A percentile compares a stretch with the other conserved stretches of the same genome.
These are phyloP conservation scores for Nicotiana tomentosiformis DNA, from an alignment of 257 asterid species.

Conservation along the genomic window DNA sequence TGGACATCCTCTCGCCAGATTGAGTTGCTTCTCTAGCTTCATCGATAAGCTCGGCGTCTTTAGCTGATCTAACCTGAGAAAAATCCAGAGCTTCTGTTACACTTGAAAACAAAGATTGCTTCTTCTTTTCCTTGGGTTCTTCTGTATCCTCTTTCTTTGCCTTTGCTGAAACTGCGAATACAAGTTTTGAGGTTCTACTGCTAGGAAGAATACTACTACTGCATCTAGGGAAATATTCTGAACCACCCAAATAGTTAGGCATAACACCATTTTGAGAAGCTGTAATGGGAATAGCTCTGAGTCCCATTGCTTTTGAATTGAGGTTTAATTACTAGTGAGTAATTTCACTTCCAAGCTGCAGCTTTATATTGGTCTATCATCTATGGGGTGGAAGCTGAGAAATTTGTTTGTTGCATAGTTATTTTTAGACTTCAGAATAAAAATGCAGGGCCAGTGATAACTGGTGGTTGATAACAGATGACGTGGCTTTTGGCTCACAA, in stretches of 20 bases:
- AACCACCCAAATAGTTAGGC: slow-evolving; percentile 8
- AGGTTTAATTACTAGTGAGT: background rate
- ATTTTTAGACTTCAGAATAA: background rate
- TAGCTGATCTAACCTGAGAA: slow-evolving; percentile 67
- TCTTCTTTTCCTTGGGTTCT: slow-evolving; percentile 23
- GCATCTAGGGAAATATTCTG: slow-evolving; percentile 9
- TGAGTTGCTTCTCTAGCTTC: slow-evolving; percentile 62
- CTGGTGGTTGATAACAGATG: slow-evolving; percentile 40
- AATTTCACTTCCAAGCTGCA: background rate
- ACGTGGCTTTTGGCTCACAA: slow-evolving; percentile 53
- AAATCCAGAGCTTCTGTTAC: slow-evolving; percentile 84
- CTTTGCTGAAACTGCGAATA: slow-evolving; percentile 33
- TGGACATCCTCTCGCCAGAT: slow-evolving; percentile 73
- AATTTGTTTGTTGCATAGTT: background rate
- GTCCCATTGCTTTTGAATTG: slow-evolving; percentile 32
- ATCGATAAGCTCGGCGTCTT: slow-evolving; percentile 74
- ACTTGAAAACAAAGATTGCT: slow-evolving; percentile 56
- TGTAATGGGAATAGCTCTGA: slow-evolving; percentile 45
- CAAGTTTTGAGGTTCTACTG: slow-evolving; percentile 19
- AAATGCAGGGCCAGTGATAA: slow-evolving; percentile 6
- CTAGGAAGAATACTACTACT: background rate
- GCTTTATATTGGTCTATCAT: background rate
- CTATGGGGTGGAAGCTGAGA: slow-evolving; percentile 3
- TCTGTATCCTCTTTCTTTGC: slow-evolving; percentile 26
- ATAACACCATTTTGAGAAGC: slow-evolving; percentile 45